These are phyloP conservation scores for Lecanicillium sp. DNA, from an alignment of 2,329 filamentous ascomycete genomes.

Conservation along the genomic window DNA sequence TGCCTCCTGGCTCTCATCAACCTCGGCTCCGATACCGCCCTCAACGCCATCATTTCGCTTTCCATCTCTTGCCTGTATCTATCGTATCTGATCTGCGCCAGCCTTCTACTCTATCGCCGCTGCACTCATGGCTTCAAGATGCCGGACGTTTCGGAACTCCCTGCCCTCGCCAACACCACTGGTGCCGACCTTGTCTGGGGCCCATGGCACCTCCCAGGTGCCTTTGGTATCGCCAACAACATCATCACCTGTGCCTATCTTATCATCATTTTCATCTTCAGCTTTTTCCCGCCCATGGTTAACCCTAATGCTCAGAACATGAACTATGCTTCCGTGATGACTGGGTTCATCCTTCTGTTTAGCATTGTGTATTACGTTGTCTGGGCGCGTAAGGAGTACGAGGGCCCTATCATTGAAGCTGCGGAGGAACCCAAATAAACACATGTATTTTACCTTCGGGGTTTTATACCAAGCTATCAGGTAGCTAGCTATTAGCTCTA, in stretches of 20 bases:
- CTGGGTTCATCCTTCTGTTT: constrained; percentile 21
- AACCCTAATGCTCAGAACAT: constrained; percentile 23
- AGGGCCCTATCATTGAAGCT: neutral
- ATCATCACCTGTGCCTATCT: constrained; percentile 44
- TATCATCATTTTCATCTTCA: constrained; percentile 48
- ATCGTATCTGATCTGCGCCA: constrained; percentile 23
- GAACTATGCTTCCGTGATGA: constrained; percentile 40
- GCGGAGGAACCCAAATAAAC: too few species aligned
- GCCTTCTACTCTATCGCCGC: constrained; percentile 22
- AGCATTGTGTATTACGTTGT: neutral
- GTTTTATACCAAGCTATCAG: too few species aligned
- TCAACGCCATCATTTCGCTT: constrained; percentile 21
- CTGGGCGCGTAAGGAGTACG: neutral
- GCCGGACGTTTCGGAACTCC: constrained; percentile 16
- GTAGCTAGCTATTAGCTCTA: too few species aligned
- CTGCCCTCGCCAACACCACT: constrained; percentile 20
- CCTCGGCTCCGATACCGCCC: constrained; percentile 21
- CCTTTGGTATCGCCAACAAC: constrained; percentile 46
- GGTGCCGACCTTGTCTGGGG: constrained; percentile 38
- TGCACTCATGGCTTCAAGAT: constrained; percentile 18
- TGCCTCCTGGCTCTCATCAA: constrained; percentile 24
- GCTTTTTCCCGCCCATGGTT: constrained; percentile 36
- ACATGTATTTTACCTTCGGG: too few species aligned
- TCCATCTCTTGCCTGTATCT: constrained; percentile 22
- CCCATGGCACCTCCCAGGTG: constrained; percentile 44